Percentiles rank a stretch among this genome's conserved stretches.
These are phyloP conservation scores for Mucor indicus DNA, from an alignment of 371 early-diverging fungal genomes.

Conservation along the genomic window DNA sequence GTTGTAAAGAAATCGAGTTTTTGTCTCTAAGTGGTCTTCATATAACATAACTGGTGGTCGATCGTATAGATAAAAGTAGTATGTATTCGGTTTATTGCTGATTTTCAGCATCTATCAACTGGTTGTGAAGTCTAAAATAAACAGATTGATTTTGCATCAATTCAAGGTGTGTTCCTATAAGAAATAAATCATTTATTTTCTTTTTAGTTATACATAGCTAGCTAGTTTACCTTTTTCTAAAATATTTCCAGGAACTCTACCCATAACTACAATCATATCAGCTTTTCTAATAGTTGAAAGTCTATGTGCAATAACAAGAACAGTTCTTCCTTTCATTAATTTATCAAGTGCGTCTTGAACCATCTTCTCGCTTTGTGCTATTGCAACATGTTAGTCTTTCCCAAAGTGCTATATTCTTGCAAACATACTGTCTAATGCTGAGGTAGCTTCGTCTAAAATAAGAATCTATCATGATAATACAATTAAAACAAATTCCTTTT, in stretches of 20 bases:
- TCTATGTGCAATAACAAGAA: slow-evolving; percentile 78
- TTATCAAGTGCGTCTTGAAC: slow-evolving; percentile 70
- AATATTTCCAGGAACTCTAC: slow-evolving; percentile 57
- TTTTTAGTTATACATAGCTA: neutral
- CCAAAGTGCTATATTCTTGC: neutral
- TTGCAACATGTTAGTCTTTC: neutral
- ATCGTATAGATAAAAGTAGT: neutral
- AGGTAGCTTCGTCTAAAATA: slow-evolving; percentile 82
- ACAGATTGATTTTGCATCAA: slow-evolving; percentile 48
- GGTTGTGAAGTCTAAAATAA: slow-evolving; percentile 49
- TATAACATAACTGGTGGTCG: neutral
- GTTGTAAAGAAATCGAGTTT: neutral
- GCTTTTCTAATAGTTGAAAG: slow-evolving; percentile 70
- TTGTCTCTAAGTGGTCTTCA: neutral
- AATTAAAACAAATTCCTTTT: neutral
- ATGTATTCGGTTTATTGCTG: neutral
- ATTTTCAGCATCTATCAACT: slow-evolving; percentile 26
- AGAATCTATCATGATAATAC: slow-evolving; percentile 37
- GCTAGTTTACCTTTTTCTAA: slow-evolving; percentile 51
- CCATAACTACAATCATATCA: slow-evolving; percentile 69
- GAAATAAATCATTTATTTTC: neutral
- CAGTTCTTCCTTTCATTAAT: slow-evolving; percentile 68
- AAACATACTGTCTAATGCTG: slow-evolving; percentile 51
- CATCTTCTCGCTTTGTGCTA: slow-evolving; percentile 65
- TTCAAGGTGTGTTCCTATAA: slow-evolving; percentile 51